A percentile compares a stretch with the other conserved stretches of the same genome.
phyloP scores from a whole-genome alignment of 768 basidiomycete species.

The Collybiopsis confluens region DNA sequence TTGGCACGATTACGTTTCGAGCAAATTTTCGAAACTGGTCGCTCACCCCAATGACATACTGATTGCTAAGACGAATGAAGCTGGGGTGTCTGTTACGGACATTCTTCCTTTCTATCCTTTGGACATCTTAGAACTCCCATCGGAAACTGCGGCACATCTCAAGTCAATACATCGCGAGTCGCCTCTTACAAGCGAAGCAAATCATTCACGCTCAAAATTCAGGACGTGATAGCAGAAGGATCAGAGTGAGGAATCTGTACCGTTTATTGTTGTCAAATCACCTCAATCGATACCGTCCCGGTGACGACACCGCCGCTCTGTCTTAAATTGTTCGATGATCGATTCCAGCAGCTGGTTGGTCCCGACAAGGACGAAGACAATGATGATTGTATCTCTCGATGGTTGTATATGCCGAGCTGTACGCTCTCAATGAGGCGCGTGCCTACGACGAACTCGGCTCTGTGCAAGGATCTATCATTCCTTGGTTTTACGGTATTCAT shows the following conservation, averaged over 20 bases:
- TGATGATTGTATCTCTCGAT: background rate
- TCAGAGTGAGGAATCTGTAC: constrained; percentile 10
- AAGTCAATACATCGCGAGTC: background rate
- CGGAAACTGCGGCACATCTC: background rate
- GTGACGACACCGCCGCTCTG: constrained; percentile 13
- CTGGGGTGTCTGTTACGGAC: constrained; percentile 6
- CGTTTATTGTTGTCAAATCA: constrained; percentile 13
- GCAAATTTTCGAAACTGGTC: constrained; percentile 13
- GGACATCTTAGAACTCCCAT: constrained; percentile 4
- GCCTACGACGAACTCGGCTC: constrained; percentile 20
- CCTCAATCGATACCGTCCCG: constrained; percentile 15
- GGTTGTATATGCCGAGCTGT: constrained; percentile 12
- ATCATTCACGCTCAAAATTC: constrained; percentile 2
- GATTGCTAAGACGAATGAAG: constrained; percentile 9
- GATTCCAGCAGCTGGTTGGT: constrained; percentile 14
- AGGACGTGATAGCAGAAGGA: constrained; percentile 5
- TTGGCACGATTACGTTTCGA: constrained; percentile 18
- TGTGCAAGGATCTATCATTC: constrained; percentile 21
- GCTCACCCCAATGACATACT: constrained; percentile 15
- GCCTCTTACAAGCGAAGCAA: constrained; percentile 4
- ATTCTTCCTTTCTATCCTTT: constrained; percentile 9
- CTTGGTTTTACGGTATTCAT: constrained; percentile 24
- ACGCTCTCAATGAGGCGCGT: constrained; percentile 17
- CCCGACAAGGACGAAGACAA: constrained; percentile 11
- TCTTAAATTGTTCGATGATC: constrained; percentile 19